A percentile compares a stretch with the other conserved stretches of the same genome.
phyloP scores from a whole-genome alignment of 164 flowering plant species.

The Tinospora cordifolia region DNA sequence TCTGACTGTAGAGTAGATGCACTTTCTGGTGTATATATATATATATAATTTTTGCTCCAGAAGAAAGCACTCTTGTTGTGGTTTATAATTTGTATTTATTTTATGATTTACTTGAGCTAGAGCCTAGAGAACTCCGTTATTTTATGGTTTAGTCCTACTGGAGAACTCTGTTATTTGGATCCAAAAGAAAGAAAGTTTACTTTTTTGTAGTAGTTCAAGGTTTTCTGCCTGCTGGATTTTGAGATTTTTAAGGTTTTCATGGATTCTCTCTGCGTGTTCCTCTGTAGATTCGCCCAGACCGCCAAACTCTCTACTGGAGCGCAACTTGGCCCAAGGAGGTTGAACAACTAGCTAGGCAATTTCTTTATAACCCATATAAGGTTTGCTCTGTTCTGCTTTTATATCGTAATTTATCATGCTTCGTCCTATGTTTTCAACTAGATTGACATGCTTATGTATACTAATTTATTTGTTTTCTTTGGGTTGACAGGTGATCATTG shows the following conservation, averaged over 20 bases:
- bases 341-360: constrained; percentile 69
- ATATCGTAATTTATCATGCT: neutral
- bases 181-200: too few species aligned
- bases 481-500: constrained; percentile 66
- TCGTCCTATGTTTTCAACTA: neutral
- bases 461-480: constrained; percentile 3
- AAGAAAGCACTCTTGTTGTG: too few species aligned
- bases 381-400: constrained; percentile 26
- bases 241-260: neutral
- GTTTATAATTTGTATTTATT: neutral
- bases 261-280: neutral
- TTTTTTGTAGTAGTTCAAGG: neutral
- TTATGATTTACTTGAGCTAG: neutral
- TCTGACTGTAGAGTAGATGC: too few species aligned
- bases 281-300: constrained; percentile 89
- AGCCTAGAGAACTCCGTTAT: too few species aligned
- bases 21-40: too few species aligned
- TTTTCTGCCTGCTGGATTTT: neutral
- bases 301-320: constrained; percentile 97
- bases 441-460: neutral
- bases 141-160: too few species aligned
- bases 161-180: too few species aligned
- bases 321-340: constrained; percentile 99
- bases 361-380: constrained; percentile 84
- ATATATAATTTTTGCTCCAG: too few species aligned